Conservation (phyloP, 257 asterid genomes). For the Plantago ovata region DNA sequence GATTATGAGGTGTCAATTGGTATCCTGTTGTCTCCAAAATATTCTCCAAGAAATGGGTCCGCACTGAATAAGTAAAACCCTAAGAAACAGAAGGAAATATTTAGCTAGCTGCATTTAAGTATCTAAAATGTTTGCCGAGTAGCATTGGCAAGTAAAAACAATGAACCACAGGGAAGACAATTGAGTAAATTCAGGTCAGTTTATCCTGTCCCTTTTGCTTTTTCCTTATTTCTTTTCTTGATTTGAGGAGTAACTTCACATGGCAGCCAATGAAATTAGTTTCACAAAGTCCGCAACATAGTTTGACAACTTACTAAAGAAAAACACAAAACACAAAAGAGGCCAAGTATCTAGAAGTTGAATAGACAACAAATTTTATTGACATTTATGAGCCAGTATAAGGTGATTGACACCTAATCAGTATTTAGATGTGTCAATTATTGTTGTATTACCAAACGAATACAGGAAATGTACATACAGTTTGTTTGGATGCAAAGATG, state of each 20-base stretch:
- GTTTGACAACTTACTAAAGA: not conserved
- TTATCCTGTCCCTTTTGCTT: too few species aligned
- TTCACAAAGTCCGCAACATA: not conserved
- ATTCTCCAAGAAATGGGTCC: slow-evolving; percentile 73
- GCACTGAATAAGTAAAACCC: slow-evolving; percentile 84
- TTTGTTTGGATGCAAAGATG: not conserved
- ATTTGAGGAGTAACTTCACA: too few species aligned
- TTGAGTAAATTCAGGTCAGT: too few species aligned
- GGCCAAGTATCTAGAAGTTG: too few species aligned
- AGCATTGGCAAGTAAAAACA: not conserved
- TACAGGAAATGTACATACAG: slow-evolving; percentile 8
- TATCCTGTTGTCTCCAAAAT: slow-evolving; percentile 84
- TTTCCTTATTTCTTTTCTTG: too few species aligned
- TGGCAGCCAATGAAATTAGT: not conserved
- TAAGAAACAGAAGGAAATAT: slow-evolving; percentile 20
- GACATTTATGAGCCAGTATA: too few species aligned
- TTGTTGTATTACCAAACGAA: slow-evolving; percentile 7
- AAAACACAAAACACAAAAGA: slow-evolving; percentile 6
- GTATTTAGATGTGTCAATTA: too few species aligned
- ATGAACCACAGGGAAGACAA: not conserved
- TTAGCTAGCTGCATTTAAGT: slow-evolving; percentile 17
- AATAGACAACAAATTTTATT: too few species aligned
- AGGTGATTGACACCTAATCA: too few species aligned
- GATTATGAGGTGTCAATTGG: slow-evolving; percentile 76
- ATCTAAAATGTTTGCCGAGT: not conserved